Evolutionary conservation across 257 asterid genomes (phyloP), one percentile per base, ranked within the genome.

Genomic region (Catharanthus roseus): DNA sequence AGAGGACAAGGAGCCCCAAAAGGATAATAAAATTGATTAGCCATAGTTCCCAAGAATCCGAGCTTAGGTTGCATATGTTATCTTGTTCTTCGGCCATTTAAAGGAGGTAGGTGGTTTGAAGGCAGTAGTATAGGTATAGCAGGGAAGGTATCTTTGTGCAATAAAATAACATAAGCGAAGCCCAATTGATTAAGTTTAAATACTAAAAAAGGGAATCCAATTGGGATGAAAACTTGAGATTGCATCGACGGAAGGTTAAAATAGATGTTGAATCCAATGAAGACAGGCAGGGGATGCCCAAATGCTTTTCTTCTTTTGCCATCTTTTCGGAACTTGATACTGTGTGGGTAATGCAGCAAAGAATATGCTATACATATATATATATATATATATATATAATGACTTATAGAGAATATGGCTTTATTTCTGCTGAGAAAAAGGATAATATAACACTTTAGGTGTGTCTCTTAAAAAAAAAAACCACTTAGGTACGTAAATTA

Each of bases 231-330:
- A 38, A 34, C 16, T 64, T 23, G 10, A 12, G 28, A n/a, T n/a
- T 10, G 38, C 44, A 5, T 60, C 10, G 19, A 18, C 11, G 2
- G n/a, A 29, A 58, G n/a, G 41, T 15, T 13, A 29, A 10, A 28
- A 19, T 55, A 31, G 56, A 28, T 16, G 47, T 31, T 73, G 36
- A 2, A 4, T 29, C 24, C 18, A 66, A 62, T 0, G 28, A 31
- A 44, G 60, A 34, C 65, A 65, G 15, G 57, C 4, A 39, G 47
- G 29, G 39, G 77, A 72, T 21, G 21, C 28, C 65, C 49, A n/a
- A 18, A 75, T 68, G 65, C 78, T 28, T 75, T 68, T 68, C 65
- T 68, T 75, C 51, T 45, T 23, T 7, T 18, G 15, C 29, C 31
- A n/a, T 23, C 54, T 55, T 50, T 44, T 44, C 2, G 3, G 19